Conservation (phyloP, 805 yeast species). For the Kuraishia hungarica region DNA sequence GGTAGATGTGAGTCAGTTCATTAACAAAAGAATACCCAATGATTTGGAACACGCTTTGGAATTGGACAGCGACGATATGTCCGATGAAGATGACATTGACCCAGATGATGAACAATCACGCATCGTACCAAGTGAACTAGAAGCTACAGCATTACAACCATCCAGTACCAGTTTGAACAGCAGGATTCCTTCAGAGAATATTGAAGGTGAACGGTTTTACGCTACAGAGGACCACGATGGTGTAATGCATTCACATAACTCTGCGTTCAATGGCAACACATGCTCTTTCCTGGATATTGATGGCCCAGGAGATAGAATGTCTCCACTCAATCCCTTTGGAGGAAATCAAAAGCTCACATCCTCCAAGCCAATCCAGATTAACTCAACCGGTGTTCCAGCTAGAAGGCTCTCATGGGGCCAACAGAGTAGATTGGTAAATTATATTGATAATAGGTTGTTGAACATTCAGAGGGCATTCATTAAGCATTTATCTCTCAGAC, state of each 20-base stretch:
- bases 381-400: background rate
- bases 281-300: constrained; percentile 1
- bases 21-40: constrained; percentile 10
- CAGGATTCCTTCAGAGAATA: background rate
- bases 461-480: constrained; percentile 47
- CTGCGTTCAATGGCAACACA: constrained; percentile 1
- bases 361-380: constrained; percentile 14
- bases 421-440: constrained; percentile 45
- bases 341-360: constrained; percentile 13
- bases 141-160: background rate
- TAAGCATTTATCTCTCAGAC: constrained; percentile 22
- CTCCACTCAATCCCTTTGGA: constrained; percentile 22
- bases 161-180: constrained; percentile 2
- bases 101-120: background rate
- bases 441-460: constrained; percentile 46
- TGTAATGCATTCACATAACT: background rate
- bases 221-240: background rate
- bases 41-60: constrained; percentile 17
- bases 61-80: constrained; percentile 12
- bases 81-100: constrained; percentile 8
- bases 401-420: constrained; percentile 35
- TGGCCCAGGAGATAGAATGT: background rate
- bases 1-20: constrained; percentile 4
- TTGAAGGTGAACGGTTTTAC: background rate
- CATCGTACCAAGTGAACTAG: background rate